A percentile compares a stretch with the other conserved stretches of the same genome.
Evolutionary conservation across 2,329 filamentous ascomycete species (phyloP).

Genomic region (Stagonosporopsis tanaceti): DNA sequence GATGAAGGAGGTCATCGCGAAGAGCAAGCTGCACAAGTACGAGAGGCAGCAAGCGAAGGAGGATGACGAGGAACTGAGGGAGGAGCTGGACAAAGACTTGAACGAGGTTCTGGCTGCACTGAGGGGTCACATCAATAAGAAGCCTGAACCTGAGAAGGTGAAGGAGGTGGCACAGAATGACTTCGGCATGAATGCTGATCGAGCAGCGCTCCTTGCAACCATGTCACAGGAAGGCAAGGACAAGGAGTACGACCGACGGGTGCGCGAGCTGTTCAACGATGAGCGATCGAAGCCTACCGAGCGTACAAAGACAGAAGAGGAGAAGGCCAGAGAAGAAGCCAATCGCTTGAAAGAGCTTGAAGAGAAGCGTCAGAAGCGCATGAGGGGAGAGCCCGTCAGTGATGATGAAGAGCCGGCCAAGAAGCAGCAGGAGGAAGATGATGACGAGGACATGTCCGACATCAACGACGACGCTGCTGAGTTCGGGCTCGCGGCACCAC

Average conservation of each 20-base stretch:
- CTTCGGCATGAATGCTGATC: conserved; percentile 65
- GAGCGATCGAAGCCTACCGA: conserved; percentile 84
- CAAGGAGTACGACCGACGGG: conserved; percentile 84
- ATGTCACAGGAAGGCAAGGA: conserved; percentile 74
- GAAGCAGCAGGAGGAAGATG: conserved; percentile 38
- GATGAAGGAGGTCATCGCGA: conserved; percentile 97
- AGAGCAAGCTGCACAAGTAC: conserved; percentile 94
- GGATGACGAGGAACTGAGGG: conserved; percentile 86
- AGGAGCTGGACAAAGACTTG: conserved; percentile 84
- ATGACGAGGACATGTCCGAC: conserved; percentile 47
- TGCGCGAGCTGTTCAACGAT: conserved; percentile 85
- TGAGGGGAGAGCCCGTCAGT: conserved; percentile 82
- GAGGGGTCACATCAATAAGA: conserved; percentile 62
- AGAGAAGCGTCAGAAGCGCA: conserved; percentile 80
- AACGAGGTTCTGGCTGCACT: conserved; percentile 78
- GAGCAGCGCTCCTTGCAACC: conserved; percentile 66
- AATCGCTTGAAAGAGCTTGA: conserved; percentile 81
- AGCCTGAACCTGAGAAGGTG: conserved; percentile 52
- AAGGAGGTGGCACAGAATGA: conserved; percentile 49
- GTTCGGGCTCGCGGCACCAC: conserved; percentile 69
- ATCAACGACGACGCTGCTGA: conserved; percentile 64
- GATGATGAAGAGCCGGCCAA: conserved; percentile 69
- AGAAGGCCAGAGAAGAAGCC: conserved; percentile 72
- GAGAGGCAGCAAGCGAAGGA: conserved; percentile 93
- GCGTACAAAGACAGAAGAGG: conserved; percentile 73